Percentiles rank a stretch among this genome's conserved stretches.
Evolutionary conservation across 345 rosid genomes (phyloP).

Genomic region (Brassica incana): DNA sequence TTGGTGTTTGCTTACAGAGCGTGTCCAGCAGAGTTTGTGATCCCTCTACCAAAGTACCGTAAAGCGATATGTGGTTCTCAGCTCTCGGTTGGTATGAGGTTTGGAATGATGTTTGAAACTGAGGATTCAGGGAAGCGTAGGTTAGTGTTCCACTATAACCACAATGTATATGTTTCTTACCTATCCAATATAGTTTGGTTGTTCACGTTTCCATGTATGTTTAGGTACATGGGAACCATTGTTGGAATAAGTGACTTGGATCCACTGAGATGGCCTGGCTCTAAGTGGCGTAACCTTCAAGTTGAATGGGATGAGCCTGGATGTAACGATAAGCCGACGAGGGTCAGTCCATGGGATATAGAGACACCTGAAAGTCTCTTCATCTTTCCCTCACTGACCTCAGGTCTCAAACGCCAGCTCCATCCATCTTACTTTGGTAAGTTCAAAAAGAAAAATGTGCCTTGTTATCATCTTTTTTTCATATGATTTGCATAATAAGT

Average conservation of each 20-base stretch:
- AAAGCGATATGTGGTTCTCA: conserved; percentile 87
- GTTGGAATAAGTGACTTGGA: conserved; percentile 81
- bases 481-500: not conserved
- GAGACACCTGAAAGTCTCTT: conserved; percentile 99
- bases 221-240: conserved; percentile 97
- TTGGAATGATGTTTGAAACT: conserved; percentile 99
- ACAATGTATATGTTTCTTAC: not conserved
- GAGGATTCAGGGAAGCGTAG: conserved; percentile 94
- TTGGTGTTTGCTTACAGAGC: conserved; percentile 53
- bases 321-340: conserved; percentile 80
- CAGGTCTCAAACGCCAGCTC: conserved; percentile 80
- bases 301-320: conserved; percentile 99
- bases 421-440: conserved; percentile 53
- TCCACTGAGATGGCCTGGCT: conserved; percentile 96
- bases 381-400: conserved; percentile 90
- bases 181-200: not conserved
- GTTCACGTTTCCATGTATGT: conserved; percentile 2
- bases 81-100: conserved; percentile 93
- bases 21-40: conserved; percentile 94
- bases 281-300: conserved; percentile 99
- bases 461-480: not conserved
- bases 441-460: not conserved
- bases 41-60: conserved; percentile 74
- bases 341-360: conserved; percentile 97
- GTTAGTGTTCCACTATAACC: conserved; percentile 36